Conservation (phyloP, 345 rosid species). For the Odontarrhena argentea region DNA sequence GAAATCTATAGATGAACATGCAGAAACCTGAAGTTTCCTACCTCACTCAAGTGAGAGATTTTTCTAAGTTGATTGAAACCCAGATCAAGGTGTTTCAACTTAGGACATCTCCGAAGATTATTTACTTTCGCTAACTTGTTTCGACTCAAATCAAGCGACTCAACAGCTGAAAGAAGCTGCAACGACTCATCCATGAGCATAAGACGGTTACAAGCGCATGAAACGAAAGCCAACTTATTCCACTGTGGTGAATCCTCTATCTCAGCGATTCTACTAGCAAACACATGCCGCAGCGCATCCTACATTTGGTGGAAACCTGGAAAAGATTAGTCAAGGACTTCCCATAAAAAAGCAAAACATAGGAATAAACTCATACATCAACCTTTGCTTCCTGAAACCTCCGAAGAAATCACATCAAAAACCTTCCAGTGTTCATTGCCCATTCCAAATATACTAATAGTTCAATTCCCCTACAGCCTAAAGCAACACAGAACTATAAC, state of each 20-base stretch:
- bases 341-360: slow-evolving; percentile 23
- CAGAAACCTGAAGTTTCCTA: slow-evolving; percentile 38
- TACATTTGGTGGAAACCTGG: slow-evolving; percentile 37
- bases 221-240: slow-evolving; percentile 83
- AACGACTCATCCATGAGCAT: slow-evolving; percentile 95
- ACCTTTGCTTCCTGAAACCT: slow-evolving; percentile 34
- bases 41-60: slow-evolving; percentile 74
- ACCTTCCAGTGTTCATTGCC: slow-evolving; percentile 28
- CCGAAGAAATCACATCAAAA: slow-evolving; percentile 36
- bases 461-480: slow-evolving; percentile 36
- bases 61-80: slow-evolving; percentile 89
- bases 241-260: slow-evolving; percentile 85
- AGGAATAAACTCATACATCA: slow-evolving; percentile 30
- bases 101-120: slow-evolving; percentile 78
- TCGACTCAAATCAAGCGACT: slow-evolving; percentile 95
- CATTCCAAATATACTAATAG: slow-evolving; percentile 37
- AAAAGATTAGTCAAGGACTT: slow-evolving; percentile 26
- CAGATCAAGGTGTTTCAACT: slow-evolving; percentile 88
- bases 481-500: slow-evolving; percentile 31
- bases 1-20: slow-evolving; percentile 12
- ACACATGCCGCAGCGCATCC: slow-evolving; percentile 94
- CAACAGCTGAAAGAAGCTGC: slow-evolving; percentile 95
- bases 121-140: slow-evolving; percentile 90
- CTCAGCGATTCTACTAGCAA: slow-evolving; percentile 91
- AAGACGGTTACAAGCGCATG: slow-evolving; percentile 82